phyloP scores from a whole-genome alignment of 495 filamentous ascomycete genomes.

The Penicillium bialowiezense region DNA sequence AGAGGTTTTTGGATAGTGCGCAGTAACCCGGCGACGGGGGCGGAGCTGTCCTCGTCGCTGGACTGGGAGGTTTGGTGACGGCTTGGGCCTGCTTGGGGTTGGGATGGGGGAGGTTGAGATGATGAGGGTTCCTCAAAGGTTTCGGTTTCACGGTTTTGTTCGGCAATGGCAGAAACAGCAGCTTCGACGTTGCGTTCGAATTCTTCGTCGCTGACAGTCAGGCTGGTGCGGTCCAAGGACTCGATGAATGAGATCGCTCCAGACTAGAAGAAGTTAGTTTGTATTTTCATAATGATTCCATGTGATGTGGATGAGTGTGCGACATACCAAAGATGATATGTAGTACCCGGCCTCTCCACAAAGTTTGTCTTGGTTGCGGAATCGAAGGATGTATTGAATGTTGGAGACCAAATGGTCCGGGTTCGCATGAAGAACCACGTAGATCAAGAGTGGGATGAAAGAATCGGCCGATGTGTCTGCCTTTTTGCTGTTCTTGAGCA shows the following conservation, averaged over 20 bases:
- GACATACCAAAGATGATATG: conserved; percentile 80
- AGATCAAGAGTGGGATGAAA: conserved; percentile 93
- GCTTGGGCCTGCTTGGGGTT: conserved; percentile 46
- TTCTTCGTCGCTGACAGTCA: conserved; percentile 91
- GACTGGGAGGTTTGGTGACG: conserved; percentile 32
- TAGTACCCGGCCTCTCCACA: conserved; percentile 98
- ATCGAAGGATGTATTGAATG: conserved; percentile 95
- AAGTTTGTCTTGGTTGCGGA: conserved; percentile 95
- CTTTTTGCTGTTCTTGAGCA: conserved; percentile 84
- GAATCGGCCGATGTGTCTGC: conserved; percentile 90
- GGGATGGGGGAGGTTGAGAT: conserved; percentile 23
- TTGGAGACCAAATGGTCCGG: conserved; percentile 95
- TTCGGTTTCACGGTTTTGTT: conserved; percentile 66
- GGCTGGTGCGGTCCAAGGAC: conserved; percentile 85
- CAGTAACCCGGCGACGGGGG: conserved; percentile 81
- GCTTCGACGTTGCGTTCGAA: conserved; percentile 95
- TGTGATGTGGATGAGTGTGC: neutral
- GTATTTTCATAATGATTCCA: conserved; percentile 9
- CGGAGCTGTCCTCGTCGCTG: conserved; percentile 61
- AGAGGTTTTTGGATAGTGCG: conserved; percentile 89
- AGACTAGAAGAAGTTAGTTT: conserved; percentile 53
- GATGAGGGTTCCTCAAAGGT: conserved; percentile 57
- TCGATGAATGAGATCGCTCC: conserved; percentile 97
- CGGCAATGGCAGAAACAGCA: conserved; percentile 93
- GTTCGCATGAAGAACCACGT: conserved; percentile 90